Percentiles rank a stretch among this genome's conserved stretches.
These are phyloP conservation scores for Polygonum aviculare DNA, from an alignment of 148 eudicot genomes.

Conservation along the genomic window DNA sequence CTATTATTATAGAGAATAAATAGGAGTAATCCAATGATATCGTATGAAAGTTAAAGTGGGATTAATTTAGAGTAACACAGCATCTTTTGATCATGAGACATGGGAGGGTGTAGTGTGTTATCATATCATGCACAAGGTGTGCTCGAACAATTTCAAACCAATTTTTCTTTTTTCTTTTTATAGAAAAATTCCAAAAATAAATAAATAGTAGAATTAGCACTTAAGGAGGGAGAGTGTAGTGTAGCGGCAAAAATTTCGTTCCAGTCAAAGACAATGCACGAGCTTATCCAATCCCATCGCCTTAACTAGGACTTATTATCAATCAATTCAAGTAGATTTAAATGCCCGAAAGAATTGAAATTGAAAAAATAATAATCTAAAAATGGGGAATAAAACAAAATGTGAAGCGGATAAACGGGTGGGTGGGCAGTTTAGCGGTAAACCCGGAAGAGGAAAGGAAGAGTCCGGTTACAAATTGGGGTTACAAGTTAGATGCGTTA, in stretches of 20 bases:
- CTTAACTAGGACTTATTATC: not conserved
- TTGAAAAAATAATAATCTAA: too few relatives aligned
- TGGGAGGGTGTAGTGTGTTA: not conserved
- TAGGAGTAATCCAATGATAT: not conserved
- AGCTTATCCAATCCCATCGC: not conserved
- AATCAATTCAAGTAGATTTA: too few relatives aligned
- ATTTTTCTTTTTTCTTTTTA: not conserved
- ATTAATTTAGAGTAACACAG: not conserved
- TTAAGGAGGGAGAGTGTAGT: not conserved
- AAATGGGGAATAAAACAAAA: not conserved
- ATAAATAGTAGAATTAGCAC: not conserved
- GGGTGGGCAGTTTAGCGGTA: not conserved
- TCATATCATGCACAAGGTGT: slow-evolving; percentile 9
- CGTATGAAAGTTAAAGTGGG: not conserved
- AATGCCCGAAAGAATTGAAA: too few relatives aligned
- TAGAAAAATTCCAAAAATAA: not conserved
- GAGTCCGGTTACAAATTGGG: too few relatives aligned
- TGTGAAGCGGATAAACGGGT: not conserved
- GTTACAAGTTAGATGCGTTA: not conserved
- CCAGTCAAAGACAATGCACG: not conserved
- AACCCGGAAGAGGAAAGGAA: not conserved
- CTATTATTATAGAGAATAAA: not conserved
- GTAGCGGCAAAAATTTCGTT: not conserved
- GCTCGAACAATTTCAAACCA: not conserved
- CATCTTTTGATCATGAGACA: not conserved